Evolutionary conservation across 768 basidiomycete species (phyloP).

Genomic region (Boletellus ananas): DNA sequence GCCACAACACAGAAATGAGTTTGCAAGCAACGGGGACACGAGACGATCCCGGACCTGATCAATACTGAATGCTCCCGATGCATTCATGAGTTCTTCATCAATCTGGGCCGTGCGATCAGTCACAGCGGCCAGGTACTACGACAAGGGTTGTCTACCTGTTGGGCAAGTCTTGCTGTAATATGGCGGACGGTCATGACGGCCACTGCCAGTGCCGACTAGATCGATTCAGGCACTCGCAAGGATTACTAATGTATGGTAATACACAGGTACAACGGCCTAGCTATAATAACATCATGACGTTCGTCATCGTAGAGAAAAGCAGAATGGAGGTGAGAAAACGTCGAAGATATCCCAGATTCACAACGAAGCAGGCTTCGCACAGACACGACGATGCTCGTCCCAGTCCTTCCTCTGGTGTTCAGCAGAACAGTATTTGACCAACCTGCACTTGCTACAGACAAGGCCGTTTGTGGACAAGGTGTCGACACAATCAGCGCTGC

Average conservation of each 20-base stretch:
- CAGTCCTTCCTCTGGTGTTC: constrained; percentile 76
- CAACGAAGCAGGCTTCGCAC: constrained; percentile 36
- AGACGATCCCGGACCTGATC: constrained; percentile 68
- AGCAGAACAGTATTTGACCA: constrained; percentile 73
- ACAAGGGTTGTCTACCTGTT: constrained; percentile 48
- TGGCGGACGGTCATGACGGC: constrained; percentile 54
- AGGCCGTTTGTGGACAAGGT: constrained; percentile 42
- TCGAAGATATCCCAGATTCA: constrained; percentile 7
- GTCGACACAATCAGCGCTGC: constrained; percentile 36
- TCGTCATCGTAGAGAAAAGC: not conserved
- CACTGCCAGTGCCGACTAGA: not conserved
- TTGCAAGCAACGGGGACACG: not conserved
- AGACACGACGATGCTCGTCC: constrained; percentile 74
- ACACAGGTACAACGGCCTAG: constrained; percentile 7
- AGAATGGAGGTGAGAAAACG: not conserved
- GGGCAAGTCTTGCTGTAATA: constrained; percentile 68
- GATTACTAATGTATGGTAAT: not conserved
- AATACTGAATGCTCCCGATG: constrained; percentile 86
- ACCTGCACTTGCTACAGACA: constrained; percentile 71
- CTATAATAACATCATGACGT: not conserved
- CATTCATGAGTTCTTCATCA: constrained; percentile 90
- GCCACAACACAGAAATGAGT: not conserved
- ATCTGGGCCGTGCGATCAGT: constrained; percentile 49
- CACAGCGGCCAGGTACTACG: not conserved
- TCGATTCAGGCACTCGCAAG: not conserved